Base-by-base conservation (phyloP, 2,329 filamentous ascomycete species). In the Fusarium pseudoanthophilum region DNA sequence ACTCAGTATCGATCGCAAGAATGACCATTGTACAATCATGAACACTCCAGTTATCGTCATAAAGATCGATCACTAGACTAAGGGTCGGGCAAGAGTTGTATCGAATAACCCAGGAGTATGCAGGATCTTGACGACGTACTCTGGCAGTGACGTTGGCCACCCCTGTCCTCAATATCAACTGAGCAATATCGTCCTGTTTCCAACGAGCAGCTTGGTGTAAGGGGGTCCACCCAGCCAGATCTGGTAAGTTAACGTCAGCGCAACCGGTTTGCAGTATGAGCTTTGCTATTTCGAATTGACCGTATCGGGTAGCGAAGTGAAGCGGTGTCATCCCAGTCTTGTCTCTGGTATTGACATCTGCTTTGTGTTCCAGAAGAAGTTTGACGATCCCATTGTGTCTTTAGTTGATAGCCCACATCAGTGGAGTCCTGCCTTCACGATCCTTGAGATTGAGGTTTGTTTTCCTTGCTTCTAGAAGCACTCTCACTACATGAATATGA, bases 361-460 rank as follows among this genome's bases (percentile, higher is more conserved):
- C 21, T 9, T 13, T 10, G 28, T 49, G 46, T 7, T 7, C 15
- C 28, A 49, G 26, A 21, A 49, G 28, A 3, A 32, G 28, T 1
- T 32, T 49, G 46, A 49, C 3, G 14, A 49, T 11, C 2, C 10
- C 0, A 0, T 1, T 32, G 1, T 49, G 21, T 5, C 28, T 49
- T 21, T 13, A 49, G 15, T 32, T 49, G 4, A 49, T 49, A 49
- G 46, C 28, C 28, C 46, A 49, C 46, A 49, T 49, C 3, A 49
- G 46, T 49, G 28, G 46, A 18, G 46, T 49, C 46, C 28, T 32
- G 46, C 28, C 20, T 32, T 32, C 13, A 32, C 11, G 3, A 49
- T 49, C 46, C 5, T 18, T 49, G 4, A 3, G 15, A n/a, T 49
- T 49, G 10, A 24, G 0, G 10, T 24, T n/a, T 24, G 46, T 49